Base-by-base conservation (phyloP, 148 eudicot genomes). In the Rhododendron vialii region DNA sequence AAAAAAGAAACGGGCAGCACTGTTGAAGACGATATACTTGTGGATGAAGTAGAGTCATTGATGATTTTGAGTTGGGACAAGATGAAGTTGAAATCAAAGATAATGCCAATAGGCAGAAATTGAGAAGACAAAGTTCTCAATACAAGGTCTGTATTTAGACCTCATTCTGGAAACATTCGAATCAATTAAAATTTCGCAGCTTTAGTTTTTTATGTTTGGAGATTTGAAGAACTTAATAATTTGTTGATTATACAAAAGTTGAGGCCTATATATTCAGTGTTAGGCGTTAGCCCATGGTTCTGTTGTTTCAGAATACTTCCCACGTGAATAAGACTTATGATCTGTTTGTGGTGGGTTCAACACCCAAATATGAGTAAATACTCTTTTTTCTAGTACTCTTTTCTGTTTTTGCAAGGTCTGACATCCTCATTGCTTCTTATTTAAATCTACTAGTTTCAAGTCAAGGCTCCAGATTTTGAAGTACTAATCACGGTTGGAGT, bases 61-160 rank as follows among this genome's bases (percentile, higher is more conserved):
- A 96, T 89, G 99, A 96, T 91, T 94, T 96, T 92, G 98, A 96
- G 84, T 87, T 95, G 81, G 98, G 95, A 77, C 99, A 94, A 87
- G 99, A 92, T 82, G 99, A 95, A 92, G 96, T 85, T 80, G 94
- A 95, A 81, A 94, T 96, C 63, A 96, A 96, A 89, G 99, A 95
- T 89, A 95, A 92, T 84, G 95, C 91, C 86, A 95, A 95, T 88
- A 90, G 90, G 89, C 91, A 94, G 90, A 96, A 96, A 83, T 85
- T 96, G 85, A 90, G 91, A 87, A 90, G 96, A 63, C 98, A 98
- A 26, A 83, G 92, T 88, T 89, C 88, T 83, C 98, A 91, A 82
- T 95, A 87, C 91, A 96, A 96, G 94, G 99, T 94, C 50, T 86
- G 90, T 69, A 28, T 53, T 59, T 38, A 18, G 67, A 65, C 55